phyloP scores from a whole-genome alignment of 768 basidiomycete genomes.

The Lanmaoa rubissima region DNA sequence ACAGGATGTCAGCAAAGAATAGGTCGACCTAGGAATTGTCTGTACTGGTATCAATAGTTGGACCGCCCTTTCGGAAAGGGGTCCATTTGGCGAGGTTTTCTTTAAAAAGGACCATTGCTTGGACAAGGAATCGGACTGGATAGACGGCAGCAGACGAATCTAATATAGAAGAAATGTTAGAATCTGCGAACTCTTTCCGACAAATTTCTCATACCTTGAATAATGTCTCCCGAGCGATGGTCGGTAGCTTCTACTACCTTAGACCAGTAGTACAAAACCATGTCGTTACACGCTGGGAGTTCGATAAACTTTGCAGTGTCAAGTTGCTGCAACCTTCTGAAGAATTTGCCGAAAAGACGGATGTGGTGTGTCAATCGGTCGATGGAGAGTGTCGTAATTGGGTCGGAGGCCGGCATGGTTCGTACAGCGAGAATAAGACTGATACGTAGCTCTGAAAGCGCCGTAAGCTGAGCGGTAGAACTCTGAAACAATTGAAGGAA shows the following conservation, averaged over 20 bases:
- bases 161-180: constrained; percentile 24
- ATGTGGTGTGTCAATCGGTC: constrained; percentile 66
- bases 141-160: constrained; percentile 64
- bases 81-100: constrained; percentile 81
- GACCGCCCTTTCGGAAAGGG: constrained; percentile 58
- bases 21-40: neutral
- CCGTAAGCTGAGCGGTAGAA: constrained; percentile 54
- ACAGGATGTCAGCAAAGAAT: constrained; percentile 12
- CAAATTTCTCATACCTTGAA: constrained; percentile 48
- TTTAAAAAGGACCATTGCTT: constrained; percentile 84
- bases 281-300: constrained; percentile 59
- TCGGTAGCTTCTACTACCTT: constrained; percentile 72
- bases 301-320: constrained; percentile 55
- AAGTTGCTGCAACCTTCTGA: constrained; percentile 70
- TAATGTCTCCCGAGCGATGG: constrained; percentile 43
- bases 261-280: constrained; percentile 80
- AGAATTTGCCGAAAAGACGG: constrained; percentile 74
- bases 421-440: constrained; percentile 46
- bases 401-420: constrained; percentile 32
- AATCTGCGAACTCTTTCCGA: neutral
- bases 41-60: constrained; percentile 58
- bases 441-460: constrained; percentile 57
- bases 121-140: constrained; percentile 78
- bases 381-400: constrained; percentile 45
- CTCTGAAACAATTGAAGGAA: constrained; percentile 58